Base-by-base conservation (phyloP, 352 stramenopile genomes). In the Phytophthora boehmeriae region DNA sequence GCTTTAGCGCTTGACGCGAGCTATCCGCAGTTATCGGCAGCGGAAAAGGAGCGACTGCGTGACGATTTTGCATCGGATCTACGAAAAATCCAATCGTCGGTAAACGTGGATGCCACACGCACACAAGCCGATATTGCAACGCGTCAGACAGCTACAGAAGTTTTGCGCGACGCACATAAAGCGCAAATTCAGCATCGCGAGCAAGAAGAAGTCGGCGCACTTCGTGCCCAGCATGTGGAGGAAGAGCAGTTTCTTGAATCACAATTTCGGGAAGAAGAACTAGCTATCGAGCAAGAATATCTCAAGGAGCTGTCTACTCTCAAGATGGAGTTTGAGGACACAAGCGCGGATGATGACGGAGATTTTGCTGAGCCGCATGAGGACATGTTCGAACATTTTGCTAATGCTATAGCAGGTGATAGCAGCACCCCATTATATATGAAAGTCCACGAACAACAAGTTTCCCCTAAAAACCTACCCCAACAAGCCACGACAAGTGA, bases 281-380 rank as follows among this genome's bases (percentile, higher is more conserved):
- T 77, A 5, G 75, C 58, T 17, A 82, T 89, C 34, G 76, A 89
- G 43, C 52, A 79, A 39, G 79, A 86, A 19, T 89, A 90, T 43
- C 59, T 78, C 6, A 67, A 71, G 22, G 73, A 88, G 45, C 53
- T 81, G 8, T 71, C 79, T 2, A 62, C 46, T 9, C 27, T 92
- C 32, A 75, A 89, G 32, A 56, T 76, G 34, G 76, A 92, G 46
- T 92, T 86, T 41, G 66, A 42, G 20, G 56, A 27, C 23, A 44
- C 25, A 32, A 28, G 32, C 6, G 57, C 63, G 19, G 59, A 55
- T 19, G 59, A 63, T 41, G 56, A 63, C 39, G 51, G 69, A 8
- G 73, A 75, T 47, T 78, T 73, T 19, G 56, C 43, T 1, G 62
- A 77, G 8, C 58, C 67, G 9, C 36, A 46, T 4, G 59, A 64